Conservation (phyloP, 1,284 basidiomycete genomes). For the Ustilago sp. region DNA sequence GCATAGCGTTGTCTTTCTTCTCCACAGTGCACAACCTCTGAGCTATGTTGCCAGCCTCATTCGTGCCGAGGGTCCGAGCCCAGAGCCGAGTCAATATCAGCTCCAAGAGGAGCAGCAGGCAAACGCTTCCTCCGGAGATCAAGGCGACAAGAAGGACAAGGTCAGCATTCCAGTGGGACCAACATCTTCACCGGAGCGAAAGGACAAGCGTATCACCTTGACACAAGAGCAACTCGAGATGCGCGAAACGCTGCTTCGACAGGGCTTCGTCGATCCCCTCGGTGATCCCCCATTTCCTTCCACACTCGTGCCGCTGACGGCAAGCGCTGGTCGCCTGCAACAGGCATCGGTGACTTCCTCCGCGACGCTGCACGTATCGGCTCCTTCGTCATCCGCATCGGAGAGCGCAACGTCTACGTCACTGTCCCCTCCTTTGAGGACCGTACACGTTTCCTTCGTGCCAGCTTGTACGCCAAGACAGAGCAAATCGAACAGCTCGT, state of each 20-base stretch:
- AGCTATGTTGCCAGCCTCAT: slow-evolving; percentile 61
- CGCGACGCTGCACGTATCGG: slow-evolving; percentile 61
- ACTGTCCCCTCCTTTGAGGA: slow-evolving; percentile 63
- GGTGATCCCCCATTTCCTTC: slow-evolving; percentile 61
- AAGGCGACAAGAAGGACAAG: slow-evolving; percentile 16
- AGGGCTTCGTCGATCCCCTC: slow-evolving; percentile 52
- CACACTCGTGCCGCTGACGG: slow-evolving; percentile 57
- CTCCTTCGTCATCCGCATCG: slow-evolving; percentile 57
- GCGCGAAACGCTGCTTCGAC: slow-evolving; percentile 43
- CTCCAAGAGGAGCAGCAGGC: slow-evolving; percentile 12
- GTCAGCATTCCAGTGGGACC: slow-evolving; percentile 27
- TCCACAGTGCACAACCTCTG: slow-evolving; percentile 60
- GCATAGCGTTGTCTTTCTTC: slow-evolving; percentile 58
- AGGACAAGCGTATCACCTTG: slow-evolving; percentile 38
- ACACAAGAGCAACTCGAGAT: slow-evolving; percentile 41
- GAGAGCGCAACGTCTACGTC: slow-evolving; percentile 51
- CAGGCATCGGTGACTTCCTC: slow-evolving; percentile 63
- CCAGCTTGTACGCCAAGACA: slow-evolving; percentile 54
- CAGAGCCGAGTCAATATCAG: slow-evolving; percentile 41
- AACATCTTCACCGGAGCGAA: slow-evolving; percentile 35
- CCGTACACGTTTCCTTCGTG: slow-evolving; percentile 56
- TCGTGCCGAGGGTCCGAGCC: slow-evolving; percentile 57
- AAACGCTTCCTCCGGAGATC: background rate
- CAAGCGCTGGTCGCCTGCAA: slow-evolving; percentile 61
- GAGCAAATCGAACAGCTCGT: slow-evolving; percentile 55